Conservation (phyloP, 139 green algal genomes). For the Chlamydomonas sp. region DNA sequence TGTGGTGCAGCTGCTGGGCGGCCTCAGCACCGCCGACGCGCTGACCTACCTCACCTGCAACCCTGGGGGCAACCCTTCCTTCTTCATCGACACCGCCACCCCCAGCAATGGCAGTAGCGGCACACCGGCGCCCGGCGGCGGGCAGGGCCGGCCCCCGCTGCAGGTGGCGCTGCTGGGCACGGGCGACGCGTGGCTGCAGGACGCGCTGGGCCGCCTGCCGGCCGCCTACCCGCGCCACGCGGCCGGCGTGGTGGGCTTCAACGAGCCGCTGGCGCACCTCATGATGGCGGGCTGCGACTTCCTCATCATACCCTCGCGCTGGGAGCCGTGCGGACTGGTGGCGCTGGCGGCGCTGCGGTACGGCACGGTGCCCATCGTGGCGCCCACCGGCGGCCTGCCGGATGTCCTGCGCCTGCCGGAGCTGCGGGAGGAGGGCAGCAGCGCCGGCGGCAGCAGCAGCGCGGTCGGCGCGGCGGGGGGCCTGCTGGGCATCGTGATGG, state of each 20-base stretch:
- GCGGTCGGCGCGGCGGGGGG: background rate
- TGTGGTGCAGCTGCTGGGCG: background rate
- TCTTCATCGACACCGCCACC: background rate
- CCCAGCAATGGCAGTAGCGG: background rate
- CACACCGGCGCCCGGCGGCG: background rate
- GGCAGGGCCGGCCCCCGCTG: background rate
- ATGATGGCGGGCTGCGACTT: slow-evolving; percentile 82
- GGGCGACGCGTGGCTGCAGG: slow-evolving; percentile 74
- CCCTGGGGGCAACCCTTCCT: background rate
- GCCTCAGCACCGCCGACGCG: no score
- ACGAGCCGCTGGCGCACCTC: slow-evolving; percentile 78
- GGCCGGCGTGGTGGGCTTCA: slow-evolving; percentile 65
- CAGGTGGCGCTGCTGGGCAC: slow-evolving; percentile 62
- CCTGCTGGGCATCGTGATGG: slow-evolving; percentile 19
- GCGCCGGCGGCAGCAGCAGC: background rate
- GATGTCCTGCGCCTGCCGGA: slow-evolving; percentile 63
- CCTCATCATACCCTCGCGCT: slow-evolving; percentile 81
- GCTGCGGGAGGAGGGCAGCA: background rate
- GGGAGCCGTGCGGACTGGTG: slow-evolving; percentile 91
- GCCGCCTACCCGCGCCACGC: slow-evolving; percentile 68
- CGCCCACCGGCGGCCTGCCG: slow-evolving; percentile 74
- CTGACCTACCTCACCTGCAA: no score
- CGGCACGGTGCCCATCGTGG: slow-evolving; percentile 79
- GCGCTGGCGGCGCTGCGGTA: slow-evolving; percentile 78
- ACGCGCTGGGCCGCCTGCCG: slow-evolving; percentile 58